Base-by-base conservation (phyloP, 371 early-diverging fungal species). In the Mucor plumbeus region DNA sequence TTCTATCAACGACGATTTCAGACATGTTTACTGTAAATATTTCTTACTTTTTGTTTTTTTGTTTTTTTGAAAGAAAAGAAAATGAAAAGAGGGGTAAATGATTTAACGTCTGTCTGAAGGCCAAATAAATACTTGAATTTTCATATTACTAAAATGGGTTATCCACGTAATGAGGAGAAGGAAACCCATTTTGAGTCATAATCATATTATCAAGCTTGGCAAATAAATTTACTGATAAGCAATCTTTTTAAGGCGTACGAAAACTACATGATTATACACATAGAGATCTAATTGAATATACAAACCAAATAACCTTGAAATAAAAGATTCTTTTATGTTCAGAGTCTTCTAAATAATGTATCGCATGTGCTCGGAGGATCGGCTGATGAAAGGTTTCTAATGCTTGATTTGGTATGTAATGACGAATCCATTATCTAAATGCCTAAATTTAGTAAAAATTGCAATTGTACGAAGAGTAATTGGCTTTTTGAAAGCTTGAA, bases 1-100 rank as follows among this genome's bases (percentile, higher is more conserved):
- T 59, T 69, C 60, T 33, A 6, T 69, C 36, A 26, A 53, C 31
- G 13, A 53, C 26, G 26, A 26, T 13, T 53, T 53, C 31, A 6
- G 53, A 21, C 53, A 53, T 53, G 13, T 19, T 26, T 14, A 21
- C 17, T 53, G 21, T 21, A 53, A 6, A 7, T 5, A 8, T 5
- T 44, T 44, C 44, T 44, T 44, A 44, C 44, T 44, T n/a, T 44
- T n/a, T 44, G 44, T 6, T 6, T 17, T 7, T 3, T 44, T 44
- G 5, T 6, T 17, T 7, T 3, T 44, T 44, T 44, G 44, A 43
- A 15, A 43, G n/a, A 44, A 44, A 44, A 17, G 17, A 44, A n/a
- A n/a, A n/a, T n/a, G n/a, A n/a, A n/a, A n/a, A n/a, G n/a, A n/a
- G n/a, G n/a, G n/a, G n/a, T n/a, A n/a, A n/a, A n/a, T n/a, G n/a